Evolutionary conservation across 768 basidiomycete genomes (phyloP).

Genomic region (Rhodotorula toruloides): DNA sequence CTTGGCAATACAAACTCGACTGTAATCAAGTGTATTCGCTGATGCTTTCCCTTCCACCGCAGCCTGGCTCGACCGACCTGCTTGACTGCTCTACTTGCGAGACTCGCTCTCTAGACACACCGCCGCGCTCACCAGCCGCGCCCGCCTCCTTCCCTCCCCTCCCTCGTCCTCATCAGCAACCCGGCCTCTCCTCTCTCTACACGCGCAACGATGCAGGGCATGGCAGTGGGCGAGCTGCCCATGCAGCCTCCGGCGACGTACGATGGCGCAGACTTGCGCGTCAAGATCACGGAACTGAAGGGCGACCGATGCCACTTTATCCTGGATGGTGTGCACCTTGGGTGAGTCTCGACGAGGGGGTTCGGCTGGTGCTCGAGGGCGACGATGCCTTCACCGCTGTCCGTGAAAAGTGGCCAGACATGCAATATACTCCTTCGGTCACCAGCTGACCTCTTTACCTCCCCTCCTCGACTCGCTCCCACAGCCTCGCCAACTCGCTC

Average conservation of each 20-base stretch:
- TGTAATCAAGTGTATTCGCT: no score
- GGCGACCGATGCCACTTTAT: constrained; percentile 85
- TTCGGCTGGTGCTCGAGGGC: no score
- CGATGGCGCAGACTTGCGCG: constrained; percentile 37
- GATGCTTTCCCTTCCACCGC: no score
- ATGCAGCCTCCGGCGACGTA: constrained; percentile 31
- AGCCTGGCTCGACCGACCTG: no score
- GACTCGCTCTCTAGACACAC: not conserved
- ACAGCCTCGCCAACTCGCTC: constrained; percentile 81
- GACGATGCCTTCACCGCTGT: not conserved
- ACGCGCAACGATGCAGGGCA: not conserved
- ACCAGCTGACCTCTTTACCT: not conserved
- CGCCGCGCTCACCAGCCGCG: not conserved
- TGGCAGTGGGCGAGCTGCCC: constrained; percentile 24
- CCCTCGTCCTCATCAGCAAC: not conserved
- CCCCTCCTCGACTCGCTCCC: no score
- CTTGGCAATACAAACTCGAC: no score
- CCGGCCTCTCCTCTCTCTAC: no score
- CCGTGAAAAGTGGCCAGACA: no score
- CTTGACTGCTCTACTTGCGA: no score
- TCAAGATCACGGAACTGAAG: constrained; percentile 57
- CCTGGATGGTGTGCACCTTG: constrained; percentile 90
- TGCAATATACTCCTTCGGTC: no score
- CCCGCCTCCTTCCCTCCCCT: not conserved
- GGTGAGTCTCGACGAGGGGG: no score